Conservation (phyloP, 768 basidiomycete genomes). For the Lactarius deliciosus region DNA sequence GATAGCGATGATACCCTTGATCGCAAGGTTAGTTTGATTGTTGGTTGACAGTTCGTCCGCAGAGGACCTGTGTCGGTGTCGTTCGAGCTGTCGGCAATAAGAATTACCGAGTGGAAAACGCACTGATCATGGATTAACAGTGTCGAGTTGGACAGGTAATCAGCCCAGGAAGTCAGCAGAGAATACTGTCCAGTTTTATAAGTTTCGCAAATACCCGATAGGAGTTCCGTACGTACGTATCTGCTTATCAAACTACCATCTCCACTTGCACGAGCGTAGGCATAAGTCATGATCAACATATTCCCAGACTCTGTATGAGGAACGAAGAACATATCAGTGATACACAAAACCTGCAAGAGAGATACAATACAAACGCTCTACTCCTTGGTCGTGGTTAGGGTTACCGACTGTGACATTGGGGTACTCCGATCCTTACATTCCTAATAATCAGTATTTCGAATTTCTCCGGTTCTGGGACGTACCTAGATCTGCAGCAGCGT, state of each 20-base stretch:
- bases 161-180: too few relatives aligned
- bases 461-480: not conserved
- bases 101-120: slow-evolving; percentile 17
- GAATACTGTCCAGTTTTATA: slow-evolving; percentile 25
- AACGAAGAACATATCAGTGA: not conserved
- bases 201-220: not conserved
- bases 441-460: not conserved
- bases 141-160: too few relatives aligned
- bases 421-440: slow-evolving; percentile 1
- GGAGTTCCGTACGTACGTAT: slow-evolving; percentile 24
- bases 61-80: slow-evolving; percentile 15
- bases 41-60: slow-evolving; percentile 30
- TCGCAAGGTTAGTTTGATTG: slow-evolving; percentile 69
- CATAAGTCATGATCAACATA: slow-evolving; percentile 39
- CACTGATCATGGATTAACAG: too few relatives aligned
- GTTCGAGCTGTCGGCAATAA: not conserved
- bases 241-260: slow-evolving; percentile 32
- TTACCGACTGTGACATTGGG: slow-evolving; percentile 5
- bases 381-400: not conserved
- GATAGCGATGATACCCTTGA: slow-evolving; percentile 70
- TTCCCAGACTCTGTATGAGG: slow-evolving; percentile 34
- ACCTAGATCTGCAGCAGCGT: slow-evolving; percentile 30
- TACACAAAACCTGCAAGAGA: too few relatives aligned
- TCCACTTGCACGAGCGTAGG: slow-evolving; percentile 33
- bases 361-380: slow-evolving; percentile 21